A percentile compares a stretch with the other conserved stretches of the same genome.
These are phyloP conservation scores for Cenchrus americanus DNA, from an alignment of 176 grass and related monocot species.

Conservation along the genomic window DNA sequence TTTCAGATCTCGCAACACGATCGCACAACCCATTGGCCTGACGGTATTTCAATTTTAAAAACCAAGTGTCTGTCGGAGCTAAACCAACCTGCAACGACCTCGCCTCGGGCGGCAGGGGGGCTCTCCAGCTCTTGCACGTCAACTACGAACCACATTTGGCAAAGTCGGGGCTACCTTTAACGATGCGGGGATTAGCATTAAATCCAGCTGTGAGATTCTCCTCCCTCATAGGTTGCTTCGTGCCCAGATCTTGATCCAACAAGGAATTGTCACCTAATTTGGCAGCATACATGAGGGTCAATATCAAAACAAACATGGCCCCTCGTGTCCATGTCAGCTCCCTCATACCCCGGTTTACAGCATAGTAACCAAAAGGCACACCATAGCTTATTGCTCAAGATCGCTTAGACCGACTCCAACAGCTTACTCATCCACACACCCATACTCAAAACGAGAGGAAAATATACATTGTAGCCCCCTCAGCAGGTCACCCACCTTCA, in stretches of 20 bases:
- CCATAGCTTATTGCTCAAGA: neutral
- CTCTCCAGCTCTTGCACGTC: neutral
- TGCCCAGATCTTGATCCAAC: conserved; percentile 43
- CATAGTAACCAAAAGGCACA: neutral
- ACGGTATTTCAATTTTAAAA: too few relatives aligned
- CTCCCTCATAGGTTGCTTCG: conserved; percentile 1
- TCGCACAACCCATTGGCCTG: too few relatives aligned
- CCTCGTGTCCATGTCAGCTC: neutral
- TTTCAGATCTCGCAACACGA: too few relatives aligned
- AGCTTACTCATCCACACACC: too few relatives aligned
- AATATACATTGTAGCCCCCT: too few relatives aligned
- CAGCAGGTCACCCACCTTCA: too few relatives aligned
- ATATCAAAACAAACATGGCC: neutral
- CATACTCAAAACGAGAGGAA: too few relatives aligned
- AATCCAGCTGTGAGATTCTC: conserved; percentile 38
- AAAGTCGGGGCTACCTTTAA: neutral
- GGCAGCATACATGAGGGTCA: conserved; percentile 22
- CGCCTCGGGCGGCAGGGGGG: neutral
- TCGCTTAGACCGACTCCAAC: too few relatives aligned
- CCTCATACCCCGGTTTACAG: neutral
- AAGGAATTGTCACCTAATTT: conserved; percentile 18
- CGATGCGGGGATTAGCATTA: neutral
- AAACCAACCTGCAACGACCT: conserved; percentile 28
- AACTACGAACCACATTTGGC: neutral
- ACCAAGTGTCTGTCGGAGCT: too few relatives aligned